phyloP scores from a whole-genome alignment of 106 monocot genomes.

The Allium cepa region DNA sequence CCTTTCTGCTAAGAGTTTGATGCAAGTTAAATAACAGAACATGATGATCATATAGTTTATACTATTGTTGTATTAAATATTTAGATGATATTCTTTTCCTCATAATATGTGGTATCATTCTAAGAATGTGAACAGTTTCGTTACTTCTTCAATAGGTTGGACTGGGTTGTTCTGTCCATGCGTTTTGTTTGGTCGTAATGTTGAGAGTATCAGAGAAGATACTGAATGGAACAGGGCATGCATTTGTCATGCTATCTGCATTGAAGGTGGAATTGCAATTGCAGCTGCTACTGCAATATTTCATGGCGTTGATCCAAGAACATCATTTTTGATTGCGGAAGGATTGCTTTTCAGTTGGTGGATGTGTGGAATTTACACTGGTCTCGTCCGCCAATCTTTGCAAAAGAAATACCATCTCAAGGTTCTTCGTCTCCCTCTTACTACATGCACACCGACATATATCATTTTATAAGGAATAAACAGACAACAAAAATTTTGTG shows the following conservation, averaged over 20 bases:
- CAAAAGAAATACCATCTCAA: constrained; percentile 98
- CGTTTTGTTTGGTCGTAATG: constrained; percentile 85
- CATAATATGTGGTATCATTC: no score
- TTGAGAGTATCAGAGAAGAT: constrained; percentile 79
- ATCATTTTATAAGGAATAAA: neutral
- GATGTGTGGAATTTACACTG: constrained; percentile 92
- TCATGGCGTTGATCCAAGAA: constrained; percentile 81
- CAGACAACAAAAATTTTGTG: no score
- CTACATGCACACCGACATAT: neutral
- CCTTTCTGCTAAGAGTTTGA: no score
- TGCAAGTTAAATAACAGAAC: no score
- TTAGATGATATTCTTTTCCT: no score
- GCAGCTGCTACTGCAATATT: constrained; percentile 69
- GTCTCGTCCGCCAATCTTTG: constrained; percentile 64
- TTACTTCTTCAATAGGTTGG: constrained; percentile 40
- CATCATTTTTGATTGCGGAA: constrained; percentile 80
- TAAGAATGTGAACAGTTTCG: neutral
- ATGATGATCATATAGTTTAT: no score
- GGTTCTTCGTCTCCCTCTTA: constrained; percentile 19
- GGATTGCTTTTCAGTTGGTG: constrained; percentile 83
- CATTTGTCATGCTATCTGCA: constrained; percentile 75
- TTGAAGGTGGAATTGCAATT: constrained; percentile 90
- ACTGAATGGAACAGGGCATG: constrained; percentile 71
- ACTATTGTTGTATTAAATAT: no score
- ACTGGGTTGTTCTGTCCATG: constrained; percentile 93